phyloP scores from a whole-genome alignment of 75 land plant species.

The Picea sitchensis region DNA sequence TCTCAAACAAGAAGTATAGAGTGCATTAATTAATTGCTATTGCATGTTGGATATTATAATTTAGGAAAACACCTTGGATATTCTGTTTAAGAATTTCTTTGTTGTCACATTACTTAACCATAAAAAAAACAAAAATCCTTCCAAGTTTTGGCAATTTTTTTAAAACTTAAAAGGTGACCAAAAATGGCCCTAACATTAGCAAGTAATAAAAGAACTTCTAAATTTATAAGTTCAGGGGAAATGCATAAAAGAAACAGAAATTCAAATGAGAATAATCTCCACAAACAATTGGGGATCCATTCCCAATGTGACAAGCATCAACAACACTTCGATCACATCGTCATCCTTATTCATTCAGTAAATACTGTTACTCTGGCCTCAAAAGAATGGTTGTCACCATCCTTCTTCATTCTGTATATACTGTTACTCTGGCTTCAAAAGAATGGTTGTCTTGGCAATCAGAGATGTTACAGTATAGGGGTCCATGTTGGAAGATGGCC shows the following conservation, averaged over 20 bases:
- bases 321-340: not conserved
- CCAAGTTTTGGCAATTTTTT: too few relatives aligned
- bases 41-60: too few relatives aligned
- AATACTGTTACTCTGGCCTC: constrained; percentile 7
- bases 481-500: constrained; percentile 57
- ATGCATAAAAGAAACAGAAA: not conserved
- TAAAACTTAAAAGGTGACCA: too few relatives aligned
- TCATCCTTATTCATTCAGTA: not conserved
- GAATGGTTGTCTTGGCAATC: constrained; percentile 47
- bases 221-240: too few relatives aligned
- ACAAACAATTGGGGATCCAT: not conserved
- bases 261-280: not conserved
- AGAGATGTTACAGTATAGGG: constrained; percentile 46
- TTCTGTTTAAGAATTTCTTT: too few relatives aligned
- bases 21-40: too few relatives aligned
- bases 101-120: too few relatives aligned
- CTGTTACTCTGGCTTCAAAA: constrained; percentile 17
- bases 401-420: not conserved
- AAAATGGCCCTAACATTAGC: too few relatives aligned
- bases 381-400: constrained; percentile 31
- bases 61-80: too few relatives aligned
- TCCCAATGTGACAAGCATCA: not conserved
- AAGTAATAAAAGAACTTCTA: too few relatives aligned
- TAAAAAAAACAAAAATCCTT: too few relatives aligned
- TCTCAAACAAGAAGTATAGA: too few relatives aligned